A percentile compares a stretch with the other conserved stretches of the same genome.
Evolutionary conservation across 2,329 filamentous ascomycete species (phyloP).

Genomic region (Fusarium mexicanum): DNA sequence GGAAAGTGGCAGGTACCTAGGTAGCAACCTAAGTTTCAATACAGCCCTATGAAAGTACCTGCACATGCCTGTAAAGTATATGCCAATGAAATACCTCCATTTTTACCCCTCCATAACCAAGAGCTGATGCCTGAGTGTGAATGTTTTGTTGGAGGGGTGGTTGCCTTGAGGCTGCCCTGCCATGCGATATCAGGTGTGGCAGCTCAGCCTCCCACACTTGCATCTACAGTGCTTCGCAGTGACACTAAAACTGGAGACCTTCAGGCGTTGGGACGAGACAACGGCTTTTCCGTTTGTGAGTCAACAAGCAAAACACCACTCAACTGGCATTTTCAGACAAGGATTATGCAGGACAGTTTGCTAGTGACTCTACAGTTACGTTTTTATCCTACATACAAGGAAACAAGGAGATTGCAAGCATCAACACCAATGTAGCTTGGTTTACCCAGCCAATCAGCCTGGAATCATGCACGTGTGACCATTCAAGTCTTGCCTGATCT

Average conservation of each 20-base stretch:
- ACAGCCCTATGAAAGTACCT: slow-evolving; percentile 16
- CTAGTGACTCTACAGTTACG: neutral
- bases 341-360: neutral
- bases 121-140: slow-evolving; percentile 29
- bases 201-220: neutral
- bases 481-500: neutral
- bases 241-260: neutral
- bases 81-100: neutral
- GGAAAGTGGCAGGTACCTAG: neutral
- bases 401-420: neutral
- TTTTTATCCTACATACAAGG: neutral
- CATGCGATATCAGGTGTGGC: slow-evolving; percentile 1
- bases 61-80: neutral
- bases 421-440: neutral
- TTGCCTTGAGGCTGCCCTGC: slow-evolving; percentile 37
- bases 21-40: neutral
- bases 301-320: neutral
- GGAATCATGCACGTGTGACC: neutral
- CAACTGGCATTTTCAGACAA: neutral
- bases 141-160: slow-evolving; percentile 3
- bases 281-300: neutral
- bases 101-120: slow-evolving; percentile 3
- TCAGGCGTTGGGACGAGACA: neutral
- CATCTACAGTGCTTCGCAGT: neutral
- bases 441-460: neutral